A percentile compares a stretch with the other conserved stretches of the same genome.
These are phyloP conservation scores for Erodium trifolium DNA, from an alignment of 441 rosid species.

Conservation along the genomic window DNA sequence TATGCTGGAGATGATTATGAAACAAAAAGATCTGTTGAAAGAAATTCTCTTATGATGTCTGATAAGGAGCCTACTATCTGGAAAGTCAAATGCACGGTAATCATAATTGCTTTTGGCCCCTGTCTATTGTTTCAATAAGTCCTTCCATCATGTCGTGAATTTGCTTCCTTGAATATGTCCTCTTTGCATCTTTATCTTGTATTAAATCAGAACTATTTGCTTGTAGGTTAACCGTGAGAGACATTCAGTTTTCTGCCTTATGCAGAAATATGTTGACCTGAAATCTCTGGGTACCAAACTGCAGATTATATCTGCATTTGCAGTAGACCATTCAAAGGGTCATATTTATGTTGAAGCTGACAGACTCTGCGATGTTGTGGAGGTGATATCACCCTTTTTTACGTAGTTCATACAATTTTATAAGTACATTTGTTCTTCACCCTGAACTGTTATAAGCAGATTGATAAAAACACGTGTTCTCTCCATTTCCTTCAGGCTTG, in stretches of 20 bases:
- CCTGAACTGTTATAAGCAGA: conserved; percentile 5
- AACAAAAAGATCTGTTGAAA: conserved; percentile 43
- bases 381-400: conserved; percentile 39
- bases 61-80: conserved; percentile 59
- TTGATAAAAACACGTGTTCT: conserved; percentile 4
- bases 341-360: conserved; percentile 73
- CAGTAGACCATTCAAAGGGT: conserved; percentile 72
- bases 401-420: not conserved
- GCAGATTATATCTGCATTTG: conserved; percentile 61
- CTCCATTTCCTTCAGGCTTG: conserved; percentile 51
- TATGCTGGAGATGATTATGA: conserved; percentile 51
- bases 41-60: conserved; percentile 40
- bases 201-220: conserved; percentile 21
- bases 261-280: conserved; percentile 84
- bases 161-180: conserved; percentile 1
- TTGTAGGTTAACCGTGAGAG: conserved; percentile 71
- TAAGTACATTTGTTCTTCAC: not conserved
- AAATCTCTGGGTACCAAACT: conserved; percentile 49
- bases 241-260: conserved; percentile 72
- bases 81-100: conserved; percentile 92
- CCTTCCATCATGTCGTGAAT: not conserved
- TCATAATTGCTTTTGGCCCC: not conserved
- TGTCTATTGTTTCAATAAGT: not conserved
- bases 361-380: conserved; percentile 50
- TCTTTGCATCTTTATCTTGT: conserved; percentile 3